Conservation (phyloP, 352 stramenopile genomes). For the Globisporangium solare region DNA sequence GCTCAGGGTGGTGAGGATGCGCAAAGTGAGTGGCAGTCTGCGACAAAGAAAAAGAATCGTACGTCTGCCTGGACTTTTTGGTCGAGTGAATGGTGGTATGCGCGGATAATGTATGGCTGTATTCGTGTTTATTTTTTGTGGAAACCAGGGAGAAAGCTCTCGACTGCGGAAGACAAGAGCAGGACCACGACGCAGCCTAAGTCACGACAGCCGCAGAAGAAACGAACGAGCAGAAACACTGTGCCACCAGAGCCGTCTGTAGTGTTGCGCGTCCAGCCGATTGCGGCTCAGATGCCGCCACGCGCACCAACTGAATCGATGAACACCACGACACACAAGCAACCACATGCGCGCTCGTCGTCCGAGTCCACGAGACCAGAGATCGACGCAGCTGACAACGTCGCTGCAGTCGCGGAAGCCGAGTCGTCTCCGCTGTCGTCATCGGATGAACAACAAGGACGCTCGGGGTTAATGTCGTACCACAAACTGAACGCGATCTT, state of each 20-base stretch:
- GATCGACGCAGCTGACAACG: no score
- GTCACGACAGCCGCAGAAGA: background rate
- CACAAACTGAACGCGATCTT: constrained; percentile 50
- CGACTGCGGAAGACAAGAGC: constrained; percentile 3
- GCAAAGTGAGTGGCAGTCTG: constrained; percentile 16
- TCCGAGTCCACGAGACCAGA: no score
- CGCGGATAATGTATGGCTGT: background rate
- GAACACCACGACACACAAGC: no score
- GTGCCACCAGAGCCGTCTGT: no score
- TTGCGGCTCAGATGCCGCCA: no score
- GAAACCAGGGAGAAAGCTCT: constrained; percentile 5
- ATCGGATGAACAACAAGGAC: background rate
- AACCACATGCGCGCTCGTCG: no score
- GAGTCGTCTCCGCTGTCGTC: background rate
- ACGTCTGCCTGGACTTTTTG: background rate
- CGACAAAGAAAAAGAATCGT: constrained; percentile 26
- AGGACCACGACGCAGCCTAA: no score
- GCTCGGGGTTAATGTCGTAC: constrained; percentile 25
- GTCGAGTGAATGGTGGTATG: no score
- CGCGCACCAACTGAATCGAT: no score
- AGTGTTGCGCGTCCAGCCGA: no score
- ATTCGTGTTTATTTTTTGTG: background rate
- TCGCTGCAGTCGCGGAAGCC: no score
- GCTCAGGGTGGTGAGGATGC: background rate
- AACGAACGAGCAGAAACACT: background rate